Conservation (phyloP, 2,329 filamentous ascomycete species). For the Monilinia fructicola region DNA sequence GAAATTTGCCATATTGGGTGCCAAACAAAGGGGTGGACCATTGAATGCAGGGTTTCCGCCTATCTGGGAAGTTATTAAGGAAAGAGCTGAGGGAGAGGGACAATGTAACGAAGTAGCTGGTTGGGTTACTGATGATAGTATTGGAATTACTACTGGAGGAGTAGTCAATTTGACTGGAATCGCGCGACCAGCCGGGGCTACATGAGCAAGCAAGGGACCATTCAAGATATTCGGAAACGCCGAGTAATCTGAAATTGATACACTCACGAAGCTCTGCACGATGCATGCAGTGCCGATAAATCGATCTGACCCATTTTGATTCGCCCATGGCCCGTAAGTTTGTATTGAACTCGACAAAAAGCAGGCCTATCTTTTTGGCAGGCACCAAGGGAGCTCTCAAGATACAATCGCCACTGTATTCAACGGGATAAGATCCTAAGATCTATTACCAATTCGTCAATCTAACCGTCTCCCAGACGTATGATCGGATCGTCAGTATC, state of each 20-base stretch:
- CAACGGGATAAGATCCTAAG: background rate
- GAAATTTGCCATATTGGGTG: slow-evolving; percentile 80
- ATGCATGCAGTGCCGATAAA: background rate
- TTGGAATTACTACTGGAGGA: slow-evolving; percentile 47
- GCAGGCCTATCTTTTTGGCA: background rate
- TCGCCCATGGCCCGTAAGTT: background rate
- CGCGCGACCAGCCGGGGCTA: slow-evolving; percentile 50
- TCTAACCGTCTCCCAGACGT: background rate
- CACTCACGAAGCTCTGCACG: too few species aligned
- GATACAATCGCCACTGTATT: background rate
- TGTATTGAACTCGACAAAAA: background rate
- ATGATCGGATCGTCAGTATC: background rate
- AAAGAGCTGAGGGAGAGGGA: slow-evolving; percentile 58
- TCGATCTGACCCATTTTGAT: too few species aligned
- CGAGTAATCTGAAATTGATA: background rate
- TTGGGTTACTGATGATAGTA: slow-evolving; percentile 59
- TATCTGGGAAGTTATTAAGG: slow-evolving; percentile 67
- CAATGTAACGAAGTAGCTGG: slow-evolving; percentile 61
- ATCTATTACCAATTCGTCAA: background rate
- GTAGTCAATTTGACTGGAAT: slow-evolving; percentile 57
- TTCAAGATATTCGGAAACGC: background rate
- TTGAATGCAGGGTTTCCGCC: slow-evolving; percentile 73
- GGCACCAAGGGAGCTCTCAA: background rate
- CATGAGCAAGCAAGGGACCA: slow-evolving; percentile 17
- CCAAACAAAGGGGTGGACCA: slow-evolving; percentile 63